Evolutionary conservation across 2,329 filamentous ascomycete genomes (phyloP).

Genomic region (Waltergamsia citrina): DNA sequence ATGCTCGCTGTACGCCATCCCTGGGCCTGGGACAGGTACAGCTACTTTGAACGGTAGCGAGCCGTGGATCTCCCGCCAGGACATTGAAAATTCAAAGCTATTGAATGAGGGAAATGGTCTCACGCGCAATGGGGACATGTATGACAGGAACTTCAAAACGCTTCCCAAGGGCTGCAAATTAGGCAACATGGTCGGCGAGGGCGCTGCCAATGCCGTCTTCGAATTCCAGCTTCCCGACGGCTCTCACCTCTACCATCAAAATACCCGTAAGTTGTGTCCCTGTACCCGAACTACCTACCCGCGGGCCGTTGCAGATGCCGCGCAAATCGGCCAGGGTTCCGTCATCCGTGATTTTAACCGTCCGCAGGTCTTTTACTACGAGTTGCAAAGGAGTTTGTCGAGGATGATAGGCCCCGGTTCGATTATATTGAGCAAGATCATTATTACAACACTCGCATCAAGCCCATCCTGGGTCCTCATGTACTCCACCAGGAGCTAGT

Average conservation of each 20-base stretch:
- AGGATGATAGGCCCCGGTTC: slow-evolving; percentile 19
- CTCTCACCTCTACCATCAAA: slow-evolving; percentile 4
- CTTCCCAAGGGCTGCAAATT: slow-evolving; percentile 23
- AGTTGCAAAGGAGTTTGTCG: slow-evolving; percentile 25
- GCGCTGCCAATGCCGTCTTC: slow-evolving; percentile 71
- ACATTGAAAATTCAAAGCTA: slow-evolving; percentile 13
- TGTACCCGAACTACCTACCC: not conserved
- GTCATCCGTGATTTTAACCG: not conserved
- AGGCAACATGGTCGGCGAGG: slow-evolving; percentile 48
- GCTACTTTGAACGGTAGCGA: slow-evolving; percentile 7
- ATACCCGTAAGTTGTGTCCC: slow-evolving; percentile 11
- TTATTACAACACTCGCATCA: slow-evolving; percentile 23
- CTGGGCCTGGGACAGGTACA: no score
- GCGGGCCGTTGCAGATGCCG: no score
- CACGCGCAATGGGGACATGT: slow-evolving; percentile 2
- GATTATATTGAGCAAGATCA: slow-evolving; percentile 27
- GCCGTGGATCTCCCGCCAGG: slow-evolving; percentile 11
- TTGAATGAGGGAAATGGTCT: slow-evolving; percentile 12
- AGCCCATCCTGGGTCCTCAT: slow-evolving; percentile 21
- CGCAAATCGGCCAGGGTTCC: no score
- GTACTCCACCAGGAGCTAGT: slow-evolving; percentile 27
- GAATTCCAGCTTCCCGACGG: slow-evolving; percentile 36
- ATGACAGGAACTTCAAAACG: slow-evolving; percentile 14
- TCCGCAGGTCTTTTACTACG: slow-evolving; percentile 23
- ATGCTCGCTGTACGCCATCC: slow-evolving; percentile 1